Conservation (phyloP, 2,329 filamentous ascomycete genomes). For the Xylaria sp. region DNA sequence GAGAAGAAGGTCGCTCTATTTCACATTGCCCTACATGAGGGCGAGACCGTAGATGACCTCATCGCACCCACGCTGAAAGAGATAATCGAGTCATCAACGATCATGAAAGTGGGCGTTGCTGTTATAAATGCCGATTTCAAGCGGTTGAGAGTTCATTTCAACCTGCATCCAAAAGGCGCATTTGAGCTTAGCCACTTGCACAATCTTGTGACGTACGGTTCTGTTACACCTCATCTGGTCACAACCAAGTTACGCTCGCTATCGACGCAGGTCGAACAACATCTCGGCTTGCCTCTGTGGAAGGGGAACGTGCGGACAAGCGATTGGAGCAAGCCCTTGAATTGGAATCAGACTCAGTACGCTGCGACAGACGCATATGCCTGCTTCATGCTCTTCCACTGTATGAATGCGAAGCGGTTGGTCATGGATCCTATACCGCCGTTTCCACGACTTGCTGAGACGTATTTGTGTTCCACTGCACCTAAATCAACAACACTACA, state of each 20-base stretch:
- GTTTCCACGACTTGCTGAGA: constrained; percentile 39
- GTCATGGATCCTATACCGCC: constrained; percentile 38
- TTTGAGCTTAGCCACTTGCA: constrained; percentile 46
- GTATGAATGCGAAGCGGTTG: constrained; percentile 43
- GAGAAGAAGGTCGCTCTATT: constrained; percentile 43
- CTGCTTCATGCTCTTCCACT: constrained; percentile 47
- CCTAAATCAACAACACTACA: constrained; percentile 10
- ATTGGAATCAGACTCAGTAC: constrained; percentile 36
- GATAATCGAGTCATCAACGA: constrained; percentile 42
- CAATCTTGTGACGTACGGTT: constrained; percentile 33
- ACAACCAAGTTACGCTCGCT: constrained; percentile 38
- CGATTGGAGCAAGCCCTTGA: constrained; percentile 40
- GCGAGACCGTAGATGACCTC: constrained; percentile 40
- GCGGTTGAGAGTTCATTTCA: constrained; percentile 37
- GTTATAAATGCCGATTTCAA: constrained; percentile 41
- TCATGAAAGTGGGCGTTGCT: constrained; percentile 43
- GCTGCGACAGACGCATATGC: constrained; percentile 45
- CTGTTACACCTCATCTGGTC: constrained; percentile 18
- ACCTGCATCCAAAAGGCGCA: constrained; percentile 39
- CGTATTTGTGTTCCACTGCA: constrained; percentile 27
- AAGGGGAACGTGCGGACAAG: constrained; percentile 41
- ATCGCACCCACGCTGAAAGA: constrained; percentile 43
- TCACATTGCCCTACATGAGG: constrained; percentile 44
- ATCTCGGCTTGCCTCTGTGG: constrained; percentile 42
- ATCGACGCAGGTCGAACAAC: constrained; percentile 36